Base-by-base conservation (phyloP, 2,329 filamentous ascomycete genomes). In the Trichoderma arundinaceum region DNA sequence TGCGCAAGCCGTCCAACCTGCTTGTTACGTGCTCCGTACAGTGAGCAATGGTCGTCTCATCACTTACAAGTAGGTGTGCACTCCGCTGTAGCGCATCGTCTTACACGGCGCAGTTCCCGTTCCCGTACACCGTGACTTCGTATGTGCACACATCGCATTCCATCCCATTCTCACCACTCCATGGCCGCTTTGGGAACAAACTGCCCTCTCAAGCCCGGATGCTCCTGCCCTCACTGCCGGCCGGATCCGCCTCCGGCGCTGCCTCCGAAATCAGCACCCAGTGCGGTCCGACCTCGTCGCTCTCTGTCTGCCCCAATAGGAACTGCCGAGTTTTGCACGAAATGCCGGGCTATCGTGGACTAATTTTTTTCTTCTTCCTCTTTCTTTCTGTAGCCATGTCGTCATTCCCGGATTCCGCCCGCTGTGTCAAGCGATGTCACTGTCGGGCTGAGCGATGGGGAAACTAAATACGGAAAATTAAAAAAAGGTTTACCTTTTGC, bases 261-360 rank as follows among this genome's bases (percentile, higher is more conserved):
- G 17, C 52, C 35, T 39, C 52, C 52, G 52, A 54, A 54, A 54
- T 54, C 35, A 54, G 52, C 52, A 54, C 52, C 10, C 52, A 54
- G 52, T 17, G 19, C 7, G n/a, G 38, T 38, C 33, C 48, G 48
- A 51, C 19, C 33, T 53, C 32, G 51, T 38, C 32, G 33, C 51
- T 53, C 33, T 13, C 12, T 32, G 22, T 53, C 51, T 53, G 32
- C 51, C 51, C 51, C 51, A 38, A 53, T 38, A 33, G 51, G 51
- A 54, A 54, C 52, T 54, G 35, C 52, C 52, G 52, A 41, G 35
- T 22, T 54, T 54, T 13, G 33, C 19, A 54, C 52, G 52, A 54
- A 54, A 54, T 54, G 52, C 52, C 52, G 52, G 17, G n/a, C 52
- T 17, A 54, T 28, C 22, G 10, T 19, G 46, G 28, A 10, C 17